These are phyloP conservation scores for Pleurotus pulmonarius DNA, from an alignment of 768 basidiomycete genomes.

Conservation along the genomic window DNA sequence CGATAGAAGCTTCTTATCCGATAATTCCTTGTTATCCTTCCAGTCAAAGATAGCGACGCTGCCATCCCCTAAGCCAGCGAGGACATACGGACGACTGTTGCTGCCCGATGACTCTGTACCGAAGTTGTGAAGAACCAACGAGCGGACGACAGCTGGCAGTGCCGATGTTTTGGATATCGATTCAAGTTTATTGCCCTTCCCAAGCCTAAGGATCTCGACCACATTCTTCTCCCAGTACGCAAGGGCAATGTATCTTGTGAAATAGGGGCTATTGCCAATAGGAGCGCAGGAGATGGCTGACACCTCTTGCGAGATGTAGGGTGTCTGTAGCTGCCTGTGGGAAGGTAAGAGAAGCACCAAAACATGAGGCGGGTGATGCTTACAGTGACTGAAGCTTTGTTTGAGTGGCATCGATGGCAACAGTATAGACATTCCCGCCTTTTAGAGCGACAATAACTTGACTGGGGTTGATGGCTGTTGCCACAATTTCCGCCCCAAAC, in stretches of 20 bases:
- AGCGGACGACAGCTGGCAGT: slow-evolving; percentile 43
- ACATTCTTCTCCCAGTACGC: slow-evolving; percentile 73
- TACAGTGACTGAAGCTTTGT: too few species aligned
- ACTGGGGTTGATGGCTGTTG: slow-evolving; percentile 65
- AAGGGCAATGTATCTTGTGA: slow-evolving; percentile 50
- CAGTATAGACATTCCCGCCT: slow-evolving; percentile 46
- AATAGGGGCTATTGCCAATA: slow-evolving; percentile 41
- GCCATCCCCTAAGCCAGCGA: slow-evolving; percentile 77
- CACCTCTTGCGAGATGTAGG: slow-evolving; percentile 40
- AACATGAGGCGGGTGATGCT: too few species aligned
- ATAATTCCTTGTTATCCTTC: slow-evolving; percentile 32
- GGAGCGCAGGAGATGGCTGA: slow-evolving; percentile 69
- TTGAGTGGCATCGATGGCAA: slow-evolving; percentile 19
- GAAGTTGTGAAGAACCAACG: slow-evolving; percentile 57
- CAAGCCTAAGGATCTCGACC: slow-evolving; percentile 51
- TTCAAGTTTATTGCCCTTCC: slow-evolving; percentile 18
- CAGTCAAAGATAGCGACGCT: slow-evolving; percentile 57
- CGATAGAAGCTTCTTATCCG: slow-evolving; percentile 54
- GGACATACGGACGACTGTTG: slow-evolving; percentile 48
- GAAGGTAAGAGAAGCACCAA: not conserved
- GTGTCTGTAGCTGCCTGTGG: slow-evolving; percentile 11
- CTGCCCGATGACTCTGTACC: slow-evolving; percentile 30
- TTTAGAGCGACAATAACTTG: slow-evolving; percentile 62
- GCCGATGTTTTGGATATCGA: slow-evolving; percentile 29
- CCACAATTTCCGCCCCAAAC: slow-evolving; percentile 48